Evolutionary conservation across 306 rosid genomes (phyloP), one percentile per base, ranked within the genome.

Genomic region (Cajanus cajan): DNA sequence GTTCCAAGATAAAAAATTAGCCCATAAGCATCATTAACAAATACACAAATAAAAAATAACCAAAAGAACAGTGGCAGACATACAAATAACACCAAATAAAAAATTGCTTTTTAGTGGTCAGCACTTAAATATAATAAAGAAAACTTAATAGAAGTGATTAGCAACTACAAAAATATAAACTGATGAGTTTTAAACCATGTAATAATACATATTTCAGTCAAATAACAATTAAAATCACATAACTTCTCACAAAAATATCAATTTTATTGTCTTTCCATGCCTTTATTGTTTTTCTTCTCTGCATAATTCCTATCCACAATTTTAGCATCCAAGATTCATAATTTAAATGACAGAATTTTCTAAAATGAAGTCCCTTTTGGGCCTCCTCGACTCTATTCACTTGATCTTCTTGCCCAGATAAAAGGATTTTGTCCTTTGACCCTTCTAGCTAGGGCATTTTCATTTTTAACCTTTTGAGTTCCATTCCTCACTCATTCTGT

Each of bases 1-100:
- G 74, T 16, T 44, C 43, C 64, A 33, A 81, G 59, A 76, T 22
- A 76, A 69, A 25, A 63, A 78, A 70, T 82, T 63, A 85, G 80
- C 24, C 14, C 25, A 75, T 33, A 73, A 31, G 51, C 57, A 77
- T 50, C 33, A 41, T 40, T 22, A 66, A 33, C 51, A 50, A 70
- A 19, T 58, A 21, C 24, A 73, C 39, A 19, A 68, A n/a, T n/a
- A n/a, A n/a, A n/a, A 65, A 70, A 73, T 52, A 65, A 48, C 40
- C n/a, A 58, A 58, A 57, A 73, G 18, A 14, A 55, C 18, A 44
- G 19, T 3, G 22, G 21, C 33, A 70, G 28, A 59, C 44, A 45
- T 9, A 45, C 63, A 57, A 58, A 45, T 21, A 36, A 8, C 15
- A 64, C 44, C 36, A 2, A 36, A 2, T 34, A 64, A 7, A 36